A percentile compares a stretch with the other conserved stretches of the same genome.
These are phyloP conservation scores for Castanea mollissima DNA, from an alignment of 306 rosid species.

Conservation along the genomic window DNA sequence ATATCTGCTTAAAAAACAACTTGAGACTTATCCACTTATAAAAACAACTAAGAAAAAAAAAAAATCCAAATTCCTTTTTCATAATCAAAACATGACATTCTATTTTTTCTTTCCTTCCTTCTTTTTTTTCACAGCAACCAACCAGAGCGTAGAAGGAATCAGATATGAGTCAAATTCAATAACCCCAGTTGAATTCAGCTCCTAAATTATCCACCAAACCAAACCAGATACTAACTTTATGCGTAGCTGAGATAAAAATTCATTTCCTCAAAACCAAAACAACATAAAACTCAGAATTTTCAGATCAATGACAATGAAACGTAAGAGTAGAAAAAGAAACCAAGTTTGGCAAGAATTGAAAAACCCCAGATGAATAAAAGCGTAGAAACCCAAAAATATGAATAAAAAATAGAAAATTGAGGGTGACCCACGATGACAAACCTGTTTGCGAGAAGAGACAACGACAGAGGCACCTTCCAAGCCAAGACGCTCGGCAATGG, in stretches of 20 bases:
- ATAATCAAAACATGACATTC: too few relatives aligned
- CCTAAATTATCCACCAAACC: neutral
- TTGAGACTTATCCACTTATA: neutral
- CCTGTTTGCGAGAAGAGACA: conserved; percentile 92
- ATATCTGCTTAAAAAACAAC: too few relatives aligned
- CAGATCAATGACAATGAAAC: conserved; percentile 5
- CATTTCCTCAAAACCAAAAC: neutral
- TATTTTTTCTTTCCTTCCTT: too few relatives aligned
- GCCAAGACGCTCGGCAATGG: conserved; percentile 83
- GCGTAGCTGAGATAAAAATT: neutral
- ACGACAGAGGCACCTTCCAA: conserved; percentile 90
- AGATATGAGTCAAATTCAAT: neutral
- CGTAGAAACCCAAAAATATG: neutral
- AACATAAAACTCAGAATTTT: neutral
- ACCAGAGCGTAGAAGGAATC: neutral
- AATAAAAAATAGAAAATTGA: neutral
- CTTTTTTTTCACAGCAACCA: neutral
- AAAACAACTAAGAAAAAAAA: neutral
- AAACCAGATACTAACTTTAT: neutral
- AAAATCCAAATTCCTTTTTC: neutral
- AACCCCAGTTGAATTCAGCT: neutral
- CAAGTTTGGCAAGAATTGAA: neutral
- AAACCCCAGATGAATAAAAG: neutral
- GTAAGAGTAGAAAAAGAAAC: neutral
- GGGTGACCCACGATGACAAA: neutral